phyloP scores from a whole-genome alignment of 1,284 basidiomycete species.

The Austroboletus sp. region DNA sequence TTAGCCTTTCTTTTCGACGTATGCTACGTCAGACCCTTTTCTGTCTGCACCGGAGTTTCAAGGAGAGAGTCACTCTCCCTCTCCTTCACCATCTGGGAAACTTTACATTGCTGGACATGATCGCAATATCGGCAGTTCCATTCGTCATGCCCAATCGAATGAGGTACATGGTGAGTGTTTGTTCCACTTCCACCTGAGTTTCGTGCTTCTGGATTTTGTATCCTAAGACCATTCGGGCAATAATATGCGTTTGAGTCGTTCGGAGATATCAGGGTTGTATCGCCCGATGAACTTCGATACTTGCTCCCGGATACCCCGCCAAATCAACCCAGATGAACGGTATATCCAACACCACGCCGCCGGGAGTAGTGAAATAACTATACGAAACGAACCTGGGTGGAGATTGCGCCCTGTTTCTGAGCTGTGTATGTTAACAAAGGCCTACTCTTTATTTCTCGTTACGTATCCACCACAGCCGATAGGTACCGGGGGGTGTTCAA shows the following conservation, averaged over 20 bases:
- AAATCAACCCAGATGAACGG: background rate
- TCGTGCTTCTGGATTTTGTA: background rate
- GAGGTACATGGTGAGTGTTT: constrained; percentile 8
- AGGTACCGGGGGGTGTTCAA: constrained; percentile 75
- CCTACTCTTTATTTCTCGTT: background rate
- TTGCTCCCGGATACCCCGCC: background rate
- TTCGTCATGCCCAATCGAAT: background rate
- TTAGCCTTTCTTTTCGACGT: background rate
- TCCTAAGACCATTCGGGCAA: constrained; percentile 10
- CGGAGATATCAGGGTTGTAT: background rate
- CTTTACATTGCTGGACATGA: constrained; percentile 1
- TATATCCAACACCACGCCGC: background rate
- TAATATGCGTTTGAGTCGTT: background rate
- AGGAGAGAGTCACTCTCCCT: constrained; percentile 3
- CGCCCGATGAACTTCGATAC: background rate
- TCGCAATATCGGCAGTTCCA: background rate
- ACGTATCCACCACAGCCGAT: constrained; percentile 52
- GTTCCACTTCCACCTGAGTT: background rate
- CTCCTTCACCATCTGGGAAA: constrained; percentile 8
- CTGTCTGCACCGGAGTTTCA: constrained; percentile 35
- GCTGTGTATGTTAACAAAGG: constrained; percentile 50
- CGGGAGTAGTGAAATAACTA: constrained; percentile 14
- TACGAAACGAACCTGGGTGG: constrained; percentile 39
- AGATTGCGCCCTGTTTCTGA: constrained; percentile 63
- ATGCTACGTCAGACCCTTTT: constrained; percentile 31